Base-by-base conservation (phyloP, 768 basidiomycete species). In the Lyophyllum decastes region DNA sequence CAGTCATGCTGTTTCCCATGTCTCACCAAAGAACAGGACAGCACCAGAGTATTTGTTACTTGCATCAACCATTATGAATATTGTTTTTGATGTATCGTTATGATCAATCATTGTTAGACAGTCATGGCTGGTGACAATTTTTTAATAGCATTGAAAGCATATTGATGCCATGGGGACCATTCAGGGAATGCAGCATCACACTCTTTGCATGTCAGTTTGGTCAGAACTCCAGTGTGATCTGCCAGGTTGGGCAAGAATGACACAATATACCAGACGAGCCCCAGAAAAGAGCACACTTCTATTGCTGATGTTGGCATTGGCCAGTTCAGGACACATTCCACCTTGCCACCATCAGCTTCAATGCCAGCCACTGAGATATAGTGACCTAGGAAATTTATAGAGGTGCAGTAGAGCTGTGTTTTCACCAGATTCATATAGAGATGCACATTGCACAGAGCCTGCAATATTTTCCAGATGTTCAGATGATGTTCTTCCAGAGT, bases 401-500 rank as follows among this genome's bases (percentile, higher is more conserved):
- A 3, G 70, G 54, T 22, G 3, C 59, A 58, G 1, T 68, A 58
- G 2, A 66, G 61, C 16, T 65, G 59, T 1, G 63, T 64, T 4
- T 73, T 73, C 25, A 70, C 62, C 3, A 44, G 49, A 16, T 53
- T 52, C 17, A 57, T 48, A 44, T 62, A 65, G 0, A 65, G 49
- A 25, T 51, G 49, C 0, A 55, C 56, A 0, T 33, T 27, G 7
- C 33, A 14, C 1, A 68, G 49, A 0, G 63, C 66, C 0, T 68
- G 63, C 0, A 79, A 63, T 17, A 76, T 67, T 0, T 22, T 19
- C 0, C 52, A 33, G 0, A 73, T 62, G 44, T 73, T 64, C 1
- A 35, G 0, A 0, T 54, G 43, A 22, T 79, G 78, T 44, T 77
- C 72, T 0, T 72, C 73, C 0, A 74, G 19, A 0, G 64, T 58